Percentiles rank a stretch among this genome's conserved stretches.
These are phyloP conservation scores for Microsporum canis DNA, from an alignment of 2,329 filamentous ascomycete genomes.

Conservation along the genomic window DNA sequence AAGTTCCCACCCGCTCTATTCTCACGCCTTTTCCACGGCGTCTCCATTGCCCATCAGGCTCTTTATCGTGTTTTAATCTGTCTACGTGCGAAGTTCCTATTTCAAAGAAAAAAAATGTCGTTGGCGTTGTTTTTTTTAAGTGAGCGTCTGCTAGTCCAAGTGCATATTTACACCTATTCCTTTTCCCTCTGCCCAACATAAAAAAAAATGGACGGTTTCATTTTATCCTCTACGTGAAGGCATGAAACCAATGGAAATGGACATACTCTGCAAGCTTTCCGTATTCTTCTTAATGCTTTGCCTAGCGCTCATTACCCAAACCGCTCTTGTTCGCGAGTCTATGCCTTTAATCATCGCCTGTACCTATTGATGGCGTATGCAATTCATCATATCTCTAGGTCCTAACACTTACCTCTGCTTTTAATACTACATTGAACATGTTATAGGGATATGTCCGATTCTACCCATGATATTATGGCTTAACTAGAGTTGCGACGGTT, in stretches of 20 bases:
- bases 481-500: too few species aligned
- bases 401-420: neutral
- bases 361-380: neutral
- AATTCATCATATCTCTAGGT: neutral
- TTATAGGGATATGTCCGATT: neutral
- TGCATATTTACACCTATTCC: neutral
- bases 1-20: conserved; percentile 19
- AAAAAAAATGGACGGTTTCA: neutral
- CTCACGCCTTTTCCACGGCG: neutral
- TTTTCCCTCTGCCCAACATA: neutral
- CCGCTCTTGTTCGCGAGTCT: neutral
- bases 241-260: neutral
- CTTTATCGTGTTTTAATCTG: neutral
- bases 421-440: neutral
- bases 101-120: neutral
- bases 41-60: neutral
- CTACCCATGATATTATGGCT: too few species aligned
- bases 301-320: neutral
- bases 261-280: neutral
- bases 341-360: neutral
- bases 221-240: neutral
- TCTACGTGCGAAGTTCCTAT: neutral
- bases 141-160: neutral
- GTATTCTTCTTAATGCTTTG: neutral
- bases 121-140: neutral